Base-by-base conservation (phyloP, 1,284 basidiomycete species). In the Earliella scabrosa region DNA sequence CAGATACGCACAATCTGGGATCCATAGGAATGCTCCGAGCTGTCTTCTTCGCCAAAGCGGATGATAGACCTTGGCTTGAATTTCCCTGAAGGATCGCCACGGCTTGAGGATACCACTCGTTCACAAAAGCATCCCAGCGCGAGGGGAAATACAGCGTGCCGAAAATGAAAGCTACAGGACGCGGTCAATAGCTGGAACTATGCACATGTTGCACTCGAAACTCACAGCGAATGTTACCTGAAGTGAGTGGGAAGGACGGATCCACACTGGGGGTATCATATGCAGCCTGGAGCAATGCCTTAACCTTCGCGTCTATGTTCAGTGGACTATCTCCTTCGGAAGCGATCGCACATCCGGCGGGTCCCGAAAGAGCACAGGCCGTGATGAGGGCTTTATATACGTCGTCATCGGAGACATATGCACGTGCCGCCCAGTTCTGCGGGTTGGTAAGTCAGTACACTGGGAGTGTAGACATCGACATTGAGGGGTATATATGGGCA, bases 351-450 rank as follows among this genome's bases (percentile, higher is more conserved):
- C 59, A 63, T 9, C 51, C 59, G 0, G 18, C 13, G 7, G 51
- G 51, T 2, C 61, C 59, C 3, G 61, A 6, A 47, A 63, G 59
- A 4, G 59, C 59, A 39, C 61, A 63, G 24, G 59, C 59, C 2
- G 56, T 56, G 14, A 56, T 27, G 32, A 63, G 54, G 13, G 18
- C 61, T 2, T 56, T 50, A 52, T 58, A 63, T 1, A 55, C 44
- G 18, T 48, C 55, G 44, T 58, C 56, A 1, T 43, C 38, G 26
- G 51, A 45, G 3, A 16, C 34, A 8, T 48, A 24, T 31, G 39
- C 10, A 0, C 39, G n/a, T 4, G 36, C 11, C 29, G 14, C 53
- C 50, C 8, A 9, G 10, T 11, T 4, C 5, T 24, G 21, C 11
- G 20, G 9, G 11, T 41, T n/a, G n/a, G n/a, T n/a, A n/a, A n/a